phyloP scores from a whole-genome alignment of 805 yeast genomes.

The Barnettozyma siamensis region DNA sequence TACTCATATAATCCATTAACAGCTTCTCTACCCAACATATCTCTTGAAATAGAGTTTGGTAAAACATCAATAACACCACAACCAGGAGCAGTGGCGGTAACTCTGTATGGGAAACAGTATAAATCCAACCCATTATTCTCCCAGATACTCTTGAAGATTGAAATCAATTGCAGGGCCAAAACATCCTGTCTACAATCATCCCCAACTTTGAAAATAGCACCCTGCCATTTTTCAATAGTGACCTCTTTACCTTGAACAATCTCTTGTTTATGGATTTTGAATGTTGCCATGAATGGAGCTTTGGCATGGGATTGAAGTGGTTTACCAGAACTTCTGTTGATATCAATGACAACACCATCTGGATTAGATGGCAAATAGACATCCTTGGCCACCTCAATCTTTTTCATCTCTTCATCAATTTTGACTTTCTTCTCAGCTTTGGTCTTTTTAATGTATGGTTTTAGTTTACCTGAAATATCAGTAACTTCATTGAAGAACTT shows the following conservation, averaged over 20 bases:
- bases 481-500: constrained; percentile 88
- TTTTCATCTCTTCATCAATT: constrained; percentile 92
- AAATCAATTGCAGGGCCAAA: constrained; percentile 83
- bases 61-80: constrained; percentile 98
- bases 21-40: constrained; percentile 98
- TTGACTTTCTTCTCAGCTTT: constrained; percentile 95
- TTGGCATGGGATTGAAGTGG: constrained; percentile 98
- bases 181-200: constrained; percentile 99
- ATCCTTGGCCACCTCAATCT: constrained; percentile 65
- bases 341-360: constrained; percentile 89
- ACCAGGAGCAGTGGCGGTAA: constrained; percentile 98
- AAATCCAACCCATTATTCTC: constrained; percentile 81
- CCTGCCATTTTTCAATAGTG: constrained; percentile 70
- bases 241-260: constrained; percentile 34
- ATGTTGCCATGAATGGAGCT: constrained; percentile 97
- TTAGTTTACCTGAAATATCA: constrained; percentile 86
- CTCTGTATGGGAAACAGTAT: constrained; percentile 88
- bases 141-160: constrained; percentile 91
- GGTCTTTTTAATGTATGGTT: constrained; percentile 88
- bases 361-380: constrained; percentile 96
- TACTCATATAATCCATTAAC: constrained; percentile 95
- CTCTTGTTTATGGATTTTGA: constrained; percentile 65
- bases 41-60: constrained; percentile 93
- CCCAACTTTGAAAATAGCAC: constrained; percentile 98
- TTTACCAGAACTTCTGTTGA: constrained; percentile 84